Percentiles rank a stretch among this genome's conserved stretches.
These are phyloP conservation scores for Nicotiana rustica DNA, from an alignment of 305 asterid genomes.

Conservation along the genomic window DNA sequence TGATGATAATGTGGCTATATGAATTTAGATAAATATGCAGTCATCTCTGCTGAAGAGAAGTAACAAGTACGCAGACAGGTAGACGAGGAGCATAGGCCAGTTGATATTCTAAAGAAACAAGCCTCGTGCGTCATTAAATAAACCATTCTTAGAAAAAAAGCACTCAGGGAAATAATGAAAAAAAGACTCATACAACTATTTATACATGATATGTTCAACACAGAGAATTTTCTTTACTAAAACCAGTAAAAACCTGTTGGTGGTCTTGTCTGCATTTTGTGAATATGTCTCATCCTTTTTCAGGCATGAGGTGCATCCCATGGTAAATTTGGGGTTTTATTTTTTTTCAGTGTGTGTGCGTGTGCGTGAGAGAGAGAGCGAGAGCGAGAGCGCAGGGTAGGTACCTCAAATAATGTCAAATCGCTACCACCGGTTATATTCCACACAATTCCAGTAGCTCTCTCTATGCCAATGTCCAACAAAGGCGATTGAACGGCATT, in stretches of 20 bases:
- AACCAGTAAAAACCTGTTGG: neutral
- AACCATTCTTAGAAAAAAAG: neutral
- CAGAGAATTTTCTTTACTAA: neutral
- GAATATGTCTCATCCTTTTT: too few species aligned
- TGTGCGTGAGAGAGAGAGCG: neutral
- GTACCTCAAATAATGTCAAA: slow-evolving; percentile 77
- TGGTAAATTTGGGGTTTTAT: neutral
- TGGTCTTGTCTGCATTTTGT: too few species aligned
- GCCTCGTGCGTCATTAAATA: slow-evolving; percentile 9
- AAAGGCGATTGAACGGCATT: slow-evolving; percentile 85
- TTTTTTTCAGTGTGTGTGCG: too few species aligned
- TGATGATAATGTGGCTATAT: neutral
- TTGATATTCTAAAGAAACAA: neutral
- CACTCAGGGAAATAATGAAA: neutral
- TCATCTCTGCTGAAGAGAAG: slow-evolving; percentile 19
- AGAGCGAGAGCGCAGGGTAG: neutral
- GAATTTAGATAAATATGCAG: neutral
- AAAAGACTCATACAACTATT: neutral
- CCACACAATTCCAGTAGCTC: slow-evolving; percentile 90
- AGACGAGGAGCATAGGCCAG: neutral
- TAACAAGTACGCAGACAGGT: neutral
- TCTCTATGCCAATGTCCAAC: slow-evolving; percentile 76
- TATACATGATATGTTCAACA: slow-evolving; percentile 7
- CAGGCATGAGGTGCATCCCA: too few species aligned
- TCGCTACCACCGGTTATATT: slow-evolving; percentile 82